Percentiles rank a stretch among this genome's conserved stretches.
phyloP scores from a whole-genome alignment of 257 asterid species.

The Salvia hispanica region DNA sequence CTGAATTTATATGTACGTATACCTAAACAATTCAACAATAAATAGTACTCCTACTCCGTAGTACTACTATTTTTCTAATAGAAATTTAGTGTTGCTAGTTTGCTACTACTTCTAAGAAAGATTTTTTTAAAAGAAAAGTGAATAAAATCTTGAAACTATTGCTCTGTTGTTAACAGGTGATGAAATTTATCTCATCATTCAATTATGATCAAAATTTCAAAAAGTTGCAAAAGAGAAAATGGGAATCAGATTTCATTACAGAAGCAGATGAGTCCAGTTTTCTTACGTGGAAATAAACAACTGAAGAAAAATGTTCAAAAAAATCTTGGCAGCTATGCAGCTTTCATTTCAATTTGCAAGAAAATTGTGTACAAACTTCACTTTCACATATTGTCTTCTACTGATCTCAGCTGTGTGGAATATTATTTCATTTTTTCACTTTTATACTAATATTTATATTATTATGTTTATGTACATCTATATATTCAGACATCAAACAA shows the following conservation, averaged over 20 bases:
- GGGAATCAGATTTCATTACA: constrained; percentile 29
- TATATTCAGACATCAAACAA: constrained; percentile 29
- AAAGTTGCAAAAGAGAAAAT: constrained; percentile 7
- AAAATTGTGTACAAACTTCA: constrained; percentile 16
- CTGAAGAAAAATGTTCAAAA: constrained; percentile 25
- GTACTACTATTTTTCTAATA: too few relatives aligned
- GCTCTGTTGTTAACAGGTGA: constrained; percentile 16
- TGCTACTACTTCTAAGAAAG: too few relatives aligned
- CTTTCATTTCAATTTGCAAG: constrained; percentile 3
- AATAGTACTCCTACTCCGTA: too few relatives aligned
- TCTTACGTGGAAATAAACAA: constrained; percentile 30
- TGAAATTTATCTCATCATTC: constrained; percentile 11
- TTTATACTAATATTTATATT: not conserved
- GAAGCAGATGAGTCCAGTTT: constrained; percentile 11
- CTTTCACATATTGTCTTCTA: constrained; percentile 28
- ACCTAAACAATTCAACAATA: not conserved
- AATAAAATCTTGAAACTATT: not conserved
- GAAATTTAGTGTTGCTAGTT: too few relatives aligned
- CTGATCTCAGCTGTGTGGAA: constrained; percentile 8
- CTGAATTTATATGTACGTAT: not conserved
- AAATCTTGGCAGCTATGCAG: constrained; percentile 21
- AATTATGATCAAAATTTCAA: constrained; percentile 23
- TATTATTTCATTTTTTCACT: not conserved
- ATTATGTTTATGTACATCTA: constrained; percentile 28
- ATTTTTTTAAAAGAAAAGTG: too few relatives aligned